Evolutionary conservation across 495 filamentous ascomycete genomes (phyloP).

Genomic region (Mytilinidion resinicola): DNA sequence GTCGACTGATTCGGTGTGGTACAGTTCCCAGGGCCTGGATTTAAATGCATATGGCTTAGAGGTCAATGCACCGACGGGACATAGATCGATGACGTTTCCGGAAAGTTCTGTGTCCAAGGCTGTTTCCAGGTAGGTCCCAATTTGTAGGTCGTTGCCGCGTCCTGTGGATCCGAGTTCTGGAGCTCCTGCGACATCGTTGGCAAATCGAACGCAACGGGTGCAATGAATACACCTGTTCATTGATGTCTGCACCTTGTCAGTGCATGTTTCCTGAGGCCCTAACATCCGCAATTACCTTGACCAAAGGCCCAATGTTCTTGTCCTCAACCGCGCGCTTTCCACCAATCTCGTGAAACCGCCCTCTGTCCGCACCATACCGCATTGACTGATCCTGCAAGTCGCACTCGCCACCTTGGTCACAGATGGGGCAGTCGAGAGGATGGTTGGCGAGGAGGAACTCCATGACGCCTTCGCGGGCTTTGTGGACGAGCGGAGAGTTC

Average conservation of each 20-base stretch:
- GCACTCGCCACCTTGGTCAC: slow-evolving; percentile 97
- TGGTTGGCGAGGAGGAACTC: slow-evolving; percentile 97
- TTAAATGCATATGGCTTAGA: slow-evolving; percentile 98
- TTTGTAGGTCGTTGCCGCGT: slow-evolving; percentile 93
- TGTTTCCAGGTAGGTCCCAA: slow-evolving; percentile 92
- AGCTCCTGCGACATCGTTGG: slow-evolving; percentile 93
- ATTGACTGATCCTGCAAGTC: slow-evolving; percentile 99
- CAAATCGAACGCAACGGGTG: slow-evolving; percentile 93
- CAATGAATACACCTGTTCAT: slow-evolving; percentile 99
- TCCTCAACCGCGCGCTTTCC: slow-evolving; percentile 98
- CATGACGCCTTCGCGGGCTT: slow-evolving; percentile 97
- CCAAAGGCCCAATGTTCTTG: slow-evolving; percentile 97
- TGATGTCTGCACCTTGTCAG: slow-evolving; percentile 56
- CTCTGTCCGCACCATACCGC: slow-evolving; percentile 93
- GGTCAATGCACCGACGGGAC: slow-evolving; percentile 91
- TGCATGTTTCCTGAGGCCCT: background rate
- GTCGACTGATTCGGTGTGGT: slow-evolving; percentile 88
- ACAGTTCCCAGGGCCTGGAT: slow-evolving; percentile 91
- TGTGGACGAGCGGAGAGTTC: slow-evolving; percentile 89
- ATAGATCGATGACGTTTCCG: slow-evolving; percentile 95
- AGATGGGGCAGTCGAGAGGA: slow-evolving; percentile 93
- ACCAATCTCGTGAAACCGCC: slow-evolving; percentile 88
- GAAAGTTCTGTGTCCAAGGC: slow-evolving; percentile 90
- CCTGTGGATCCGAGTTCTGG: slow-evolving; percentile 91
- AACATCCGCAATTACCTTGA: slow-evolving; percentile 53